Base-by-base conservation (phyloP, 73 alveolate genomes). In the Paramecium biaurelia region DNA sequence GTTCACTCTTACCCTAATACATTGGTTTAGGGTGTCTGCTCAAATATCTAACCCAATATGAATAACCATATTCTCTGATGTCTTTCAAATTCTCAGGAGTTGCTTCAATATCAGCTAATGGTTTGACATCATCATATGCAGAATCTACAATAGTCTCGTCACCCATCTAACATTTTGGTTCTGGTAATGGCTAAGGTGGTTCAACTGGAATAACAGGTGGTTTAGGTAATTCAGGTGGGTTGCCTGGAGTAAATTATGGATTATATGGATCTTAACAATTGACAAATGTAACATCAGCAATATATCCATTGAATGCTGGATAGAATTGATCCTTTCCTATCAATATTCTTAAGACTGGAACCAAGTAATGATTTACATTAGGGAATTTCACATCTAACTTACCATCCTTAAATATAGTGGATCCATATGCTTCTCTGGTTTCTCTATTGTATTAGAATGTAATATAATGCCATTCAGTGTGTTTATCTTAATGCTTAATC, bases 251-350 rank as follows among this genome's bases (percentile, higher is more conserved):
- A 14, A 79, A 79, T 38, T 41, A 5, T 12, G 90, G 90, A 79
- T 79, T 79, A 30, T 43, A 79, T 21, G 90, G 74, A 24, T 79
- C 90, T 79, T 79, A 6, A 15, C 90, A 79, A 34, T 30, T 41
- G 7, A 23, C 56, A 41, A 79, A 79, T 79, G 26, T 79, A 49
- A 79, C 47, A 79, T 79, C 72, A 7, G 76, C 90, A 2, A 79
- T 45, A 20, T 42, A 79, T 43, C 90, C 90, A 47, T 43, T 79
- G 26, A 20, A 79, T 11, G 90, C 90, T 20, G 90, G 90, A 37
- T 79, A 79, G 90, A 79, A 79, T 79, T 79, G 32, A 47, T 79
- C 90, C 37, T 79, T 79, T 20, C 90, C 90, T 7, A 79, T 63
- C 32, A 79, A 45, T 11, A 79, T 47, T 79, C 90, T 79, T 5